Conservation (phyloP, 441 rosid genomes). For the Adansonia gregorii region DNA sequence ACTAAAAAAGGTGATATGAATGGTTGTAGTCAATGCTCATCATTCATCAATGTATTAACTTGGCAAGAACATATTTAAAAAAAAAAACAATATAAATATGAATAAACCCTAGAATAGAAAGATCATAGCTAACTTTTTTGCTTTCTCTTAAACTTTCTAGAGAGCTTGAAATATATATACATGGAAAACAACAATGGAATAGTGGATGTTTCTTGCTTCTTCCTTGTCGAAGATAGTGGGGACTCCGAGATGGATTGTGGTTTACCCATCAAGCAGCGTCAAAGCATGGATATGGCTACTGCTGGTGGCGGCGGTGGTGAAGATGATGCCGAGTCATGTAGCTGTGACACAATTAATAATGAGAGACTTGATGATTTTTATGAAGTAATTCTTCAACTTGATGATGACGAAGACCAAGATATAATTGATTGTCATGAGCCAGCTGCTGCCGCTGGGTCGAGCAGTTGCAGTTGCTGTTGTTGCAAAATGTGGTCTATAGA, state of each 20-base stretch:
- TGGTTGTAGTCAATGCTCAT: conserved; percentile 30
- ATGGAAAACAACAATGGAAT: conserved; percentile 30
- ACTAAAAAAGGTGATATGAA: conserved; percentile 25
- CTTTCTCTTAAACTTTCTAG: background rate
- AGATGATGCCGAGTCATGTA: conserved; percentile 61
- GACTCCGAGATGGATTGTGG: conserved; percentile 50
- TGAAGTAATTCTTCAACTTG: conserved; percentile 23
- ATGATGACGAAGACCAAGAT: background rate
- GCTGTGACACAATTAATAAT: conserved; percentile 31
- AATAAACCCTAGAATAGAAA: conserved; percentile 2
- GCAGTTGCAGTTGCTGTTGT: background rate
- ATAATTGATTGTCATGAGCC: background rate
- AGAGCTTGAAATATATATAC: background rate
- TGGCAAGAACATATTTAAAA: conserved; percentile 11
- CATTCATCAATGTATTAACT: conserved; percentile 22
- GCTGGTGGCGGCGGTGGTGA: conserved; percentile 25
- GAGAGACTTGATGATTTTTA: conserved; percentile 6
- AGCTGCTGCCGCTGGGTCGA: background rate
- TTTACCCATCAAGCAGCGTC: background rate
- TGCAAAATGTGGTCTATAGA: conserved; percentile 29
- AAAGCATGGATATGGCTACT: background rate
- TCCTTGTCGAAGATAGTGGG: conserved; percentile 52
- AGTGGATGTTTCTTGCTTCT: conserved; percentile 48
- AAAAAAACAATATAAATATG: conserved; percentile 24
- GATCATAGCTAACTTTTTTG: conserved; percentile 7